Base-by-base conservation (phyloP, 1,139 yeast genomes). In the Candida neerlandica region DNA sequence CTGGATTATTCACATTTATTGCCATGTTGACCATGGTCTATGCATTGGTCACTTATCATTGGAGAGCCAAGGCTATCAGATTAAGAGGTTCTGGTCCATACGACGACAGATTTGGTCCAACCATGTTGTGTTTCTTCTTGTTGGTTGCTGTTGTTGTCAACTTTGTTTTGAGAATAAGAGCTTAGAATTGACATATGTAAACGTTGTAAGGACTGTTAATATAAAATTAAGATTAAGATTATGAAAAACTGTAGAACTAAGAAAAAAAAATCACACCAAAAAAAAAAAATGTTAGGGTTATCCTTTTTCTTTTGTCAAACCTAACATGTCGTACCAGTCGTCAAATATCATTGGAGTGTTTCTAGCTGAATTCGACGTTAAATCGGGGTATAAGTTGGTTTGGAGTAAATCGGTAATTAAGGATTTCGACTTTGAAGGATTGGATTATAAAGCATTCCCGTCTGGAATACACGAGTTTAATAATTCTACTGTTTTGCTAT, bases 21-120 rank as follows among this genome's bases (percentile, higher is more conserved):
- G 97, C 99, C 58, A 92, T 94, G 98, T 89, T 90, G 57, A 94
- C 98, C 33, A 94, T 94, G 99, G 80, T 86, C 7, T 94, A 94
- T 64, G 99, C 99, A 5, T 80, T 94, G 55, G 80, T 90, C 45
- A 95, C 98, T 19, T 94, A 95, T 69, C 99, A 94, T 71, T 95
- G 99, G 99, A 89, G 99, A 77, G 99, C 99, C 3, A 90, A 92
- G 66, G 99, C 99, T 53, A 94, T 94, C 61, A 85, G 99, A 70
- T 82, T 94, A 72, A 86, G 98, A 70, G 99, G 99, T 33, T 82
- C 96, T 11, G 99, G 99, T 45, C 99, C 99, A 29, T 94, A 94
- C 67, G 99, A 94, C 65, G 99, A 94, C 70, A 83, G 99, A 65
- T 87, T 94, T 60, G 99, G 99, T 39, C 99, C 99, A 46, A 95